Evolutionary conservation across 2,329 filamentous ascomycete genomes (phyloP).

Genomic region (Didymella segeticola): DNA sequence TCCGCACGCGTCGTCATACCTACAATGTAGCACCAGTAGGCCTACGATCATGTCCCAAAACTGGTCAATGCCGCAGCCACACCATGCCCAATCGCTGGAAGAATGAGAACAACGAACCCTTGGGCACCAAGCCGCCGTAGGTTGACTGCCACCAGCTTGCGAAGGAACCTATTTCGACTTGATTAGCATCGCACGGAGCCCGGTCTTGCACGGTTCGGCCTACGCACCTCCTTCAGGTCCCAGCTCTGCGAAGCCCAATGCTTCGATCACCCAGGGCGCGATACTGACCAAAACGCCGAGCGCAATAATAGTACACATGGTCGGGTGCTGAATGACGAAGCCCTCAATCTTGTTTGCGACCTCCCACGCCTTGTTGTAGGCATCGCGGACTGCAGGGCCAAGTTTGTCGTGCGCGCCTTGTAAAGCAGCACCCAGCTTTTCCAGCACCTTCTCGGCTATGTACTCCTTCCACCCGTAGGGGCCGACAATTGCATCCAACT

Average conservation of each 20-base stretch:
- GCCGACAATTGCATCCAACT: constrained; percentile 36
- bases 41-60: not conserved
- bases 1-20: not conserved
- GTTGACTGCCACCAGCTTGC: constrained; percentile 51
- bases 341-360: constrained; percentile 30
- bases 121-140: constrained; percentile 51
- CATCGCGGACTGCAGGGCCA: constrained; percentile 28
- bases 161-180: constrained; percentile 36
- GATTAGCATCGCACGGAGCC: constrained; percentile 1
- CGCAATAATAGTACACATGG: constrained; percentile 39
- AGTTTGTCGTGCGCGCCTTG: constrained; percentile 32
- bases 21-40: not conserved
- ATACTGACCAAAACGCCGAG: constrained; percentile 39
- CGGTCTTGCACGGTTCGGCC: not conserved
- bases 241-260: constrained; percentile 42
- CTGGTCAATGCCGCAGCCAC: constrained; percentile 28
- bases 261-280: constrained; percentile 38
- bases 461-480: constrained; percentile 40
- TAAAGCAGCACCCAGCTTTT: constrained; percentile 34
- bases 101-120: constrained; percentile 51
- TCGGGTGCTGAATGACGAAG: constrained; percentile 41
- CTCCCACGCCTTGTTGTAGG: constrained; percentile 32
- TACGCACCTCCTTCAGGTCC: constrained; percentile 40
- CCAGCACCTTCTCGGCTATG: constrained; percentile 38
- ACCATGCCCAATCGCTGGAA: constrained; percentile 54